Evolutionary conservation across 2,329 filamentous ascomycete genomes (phyloP).

Genomic region (Xenoacremonium recifei): DNA sequence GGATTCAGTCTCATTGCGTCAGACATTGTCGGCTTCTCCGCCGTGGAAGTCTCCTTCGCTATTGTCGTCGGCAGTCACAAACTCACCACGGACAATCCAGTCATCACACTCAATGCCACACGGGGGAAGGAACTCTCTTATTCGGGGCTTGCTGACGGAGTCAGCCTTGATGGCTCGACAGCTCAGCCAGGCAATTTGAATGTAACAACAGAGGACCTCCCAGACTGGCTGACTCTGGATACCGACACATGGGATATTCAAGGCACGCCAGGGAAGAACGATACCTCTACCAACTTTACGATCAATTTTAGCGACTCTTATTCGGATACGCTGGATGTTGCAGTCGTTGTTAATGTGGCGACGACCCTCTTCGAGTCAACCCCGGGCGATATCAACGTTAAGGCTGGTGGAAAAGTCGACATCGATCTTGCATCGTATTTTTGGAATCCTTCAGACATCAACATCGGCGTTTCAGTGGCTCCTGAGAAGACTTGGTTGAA

Average conservation of each 20-base stretch:
- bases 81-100: constrained; percentile 60
- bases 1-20: constrained; percentile 73
- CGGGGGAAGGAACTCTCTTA: constrained; percentile 52
- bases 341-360: constrained; percentile 41
- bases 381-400: constrained; percentile 38
- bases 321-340: constrained; percentile 57
- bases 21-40: constrained; percentile 75
- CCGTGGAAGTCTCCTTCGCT: constrained; percentile 63
- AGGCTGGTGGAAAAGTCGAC: constrained; percentile 39
- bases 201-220: constrained; percentile 51
- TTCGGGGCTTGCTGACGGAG: constrained; percentile 44
- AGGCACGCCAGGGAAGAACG: constrained; percentile 62
- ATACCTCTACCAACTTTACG: constrained; percentile 60
- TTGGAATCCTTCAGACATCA: constrained; percentile 36
- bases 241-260: constrained; percentile 57
- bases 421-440: constrained; percentile 45
- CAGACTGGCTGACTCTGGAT: constrained; percentile 70
- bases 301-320: constrained; percentile 59
- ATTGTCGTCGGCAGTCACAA: constrained; percentile 71
- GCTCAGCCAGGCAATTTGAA: constrained; percentile 51
- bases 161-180: constrained; percentile 58
- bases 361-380: constrained; percentile 40
- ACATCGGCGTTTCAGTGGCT: constrained; percentile 34
- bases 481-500: constrained; percentile 44
- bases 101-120: constrained; percentile 57